phyloP scores from a whole-genome alignment of 2,329 filamentous ascomycete species.

The Clarireedia homoeocarpa region DNA sequence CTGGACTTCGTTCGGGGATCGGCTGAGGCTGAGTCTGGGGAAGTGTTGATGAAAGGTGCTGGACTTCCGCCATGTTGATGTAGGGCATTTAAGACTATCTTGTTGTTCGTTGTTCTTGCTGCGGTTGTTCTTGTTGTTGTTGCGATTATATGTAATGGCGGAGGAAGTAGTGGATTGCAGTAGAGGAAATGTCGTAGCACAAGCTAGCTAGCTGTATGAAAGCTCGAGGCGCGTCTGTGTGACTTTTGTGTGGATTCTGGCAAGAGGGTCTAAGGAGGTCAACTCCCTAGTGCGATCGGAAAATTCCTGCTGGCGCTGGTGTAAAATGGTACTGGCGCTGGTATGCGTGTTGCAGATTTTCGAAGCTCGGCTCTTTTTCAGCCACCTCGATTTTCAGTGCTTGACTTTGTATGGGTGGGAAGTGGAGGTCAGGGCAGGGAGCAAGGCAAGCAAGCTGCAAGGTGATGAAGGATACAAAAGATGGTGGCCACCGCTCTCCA shows the following conservation, averaged over 20 bases:
- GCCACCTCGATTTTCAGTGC: conserved; percentile 1
- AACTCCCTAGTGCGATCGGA: neutral
- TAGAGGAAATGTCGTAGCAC: too few species aligned
- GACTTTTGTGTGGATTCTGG: neutral
- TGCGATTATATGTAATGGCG: neutral
- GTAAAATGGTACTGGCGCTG: neutral
- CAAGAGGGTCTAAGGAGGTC: neutral
- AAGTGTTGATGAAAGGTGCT: conserved; percentile 9
- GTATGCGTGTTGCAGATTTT: neutral
- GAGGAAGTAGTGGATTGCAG: too few species aligned
- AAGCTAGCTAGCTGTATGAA: neutral
- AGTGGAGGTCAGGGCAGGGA: neutral
- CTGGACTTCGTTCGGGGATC: conserved; percentile 19
- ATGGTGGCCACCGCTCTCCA: conserved; percentile 1
- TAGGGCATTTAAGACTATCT: neutral
- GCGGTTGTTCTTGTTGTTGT: neutral
- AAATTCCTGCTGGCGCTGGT: neutral
- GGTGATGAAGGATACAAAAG: neutral
- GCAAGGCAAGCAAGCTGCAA: neutral
- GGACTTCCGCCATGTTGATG: conserved; percentile 20
- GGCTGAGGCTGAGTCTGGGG: conserved; percentile 19
- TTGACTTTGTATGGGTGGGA: neutral
- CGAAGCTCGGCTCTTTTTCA: neutral
- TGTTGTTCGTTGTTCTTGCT: neutral
- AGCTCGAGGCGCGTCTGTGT: neutral